These are phyloP conservation scores for Plasmodium yoelii DNA, from an alignment of 169 alveolate genomes.

Conservation along the genomic window DNA sequence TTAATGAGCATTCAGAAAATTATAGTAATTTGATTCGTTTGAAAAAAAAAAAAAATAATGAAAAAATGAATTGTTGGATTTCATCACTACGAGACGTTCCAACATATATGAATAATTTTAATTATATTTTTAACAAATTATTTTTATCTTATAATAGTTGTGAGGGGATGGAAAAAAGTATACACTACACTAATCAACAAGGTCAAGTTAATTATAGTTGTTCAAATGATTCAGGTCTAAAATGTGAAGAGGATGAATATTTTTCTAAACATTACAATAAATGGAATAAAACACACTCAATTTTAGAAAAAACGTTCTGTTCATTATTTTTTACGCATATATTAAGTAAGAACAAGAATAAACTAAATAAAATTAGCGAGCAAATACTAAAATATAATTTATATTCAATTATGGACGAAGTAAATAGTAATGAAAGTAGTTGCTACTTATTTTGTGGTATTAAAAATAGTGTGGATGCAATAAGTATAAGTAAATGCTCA, in stretches of 20 bases:
- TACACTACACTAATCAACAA: neutral
- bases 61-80: slow-evolving; percentile 18
- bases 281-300: neutral
- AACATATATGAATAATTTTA: slow-evolving; percentile 16
- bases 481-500: slow-evolving; percentile 60
- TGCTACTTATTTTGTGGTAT: slow-evolving; percentile 56
- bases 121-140: slow-evolving; percentile 3
- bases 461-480: slow-evolving; percentile 36
- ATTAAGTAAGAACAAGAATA: slow-evolving; percentile 2
- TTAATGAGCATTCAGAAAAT: slow-evolving; percentile 54
- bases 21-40: slow-evolving; percentile 42
- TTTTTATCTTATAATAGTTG: neutral
- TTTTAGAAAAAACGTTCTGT: slow-evolving; percentile 15
- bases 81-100: slow-evolving; percentile 9
- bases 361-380: slow-evolving; percentile 20
- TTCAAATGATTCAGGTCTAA: neutral
- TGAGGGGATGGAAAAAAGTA: slow-evolving; percentile 1
- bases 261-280: neutral
- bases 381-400: slow-evolving; percentile 31
- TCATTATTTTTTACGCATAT: slow-evolving; percentile 12
- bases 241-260: too few species aligned
- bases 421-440: slow-evolving; percentile 17
- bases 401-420: slow-evolving; percentile 49
- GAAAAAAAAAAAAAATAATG: slow-evolving; percentile 9
- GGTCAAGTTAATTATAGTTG: neutral